phyloP scores from a whole-genome alignment of 805 yeast species.

The Myxozyma sirexii region DNA sequence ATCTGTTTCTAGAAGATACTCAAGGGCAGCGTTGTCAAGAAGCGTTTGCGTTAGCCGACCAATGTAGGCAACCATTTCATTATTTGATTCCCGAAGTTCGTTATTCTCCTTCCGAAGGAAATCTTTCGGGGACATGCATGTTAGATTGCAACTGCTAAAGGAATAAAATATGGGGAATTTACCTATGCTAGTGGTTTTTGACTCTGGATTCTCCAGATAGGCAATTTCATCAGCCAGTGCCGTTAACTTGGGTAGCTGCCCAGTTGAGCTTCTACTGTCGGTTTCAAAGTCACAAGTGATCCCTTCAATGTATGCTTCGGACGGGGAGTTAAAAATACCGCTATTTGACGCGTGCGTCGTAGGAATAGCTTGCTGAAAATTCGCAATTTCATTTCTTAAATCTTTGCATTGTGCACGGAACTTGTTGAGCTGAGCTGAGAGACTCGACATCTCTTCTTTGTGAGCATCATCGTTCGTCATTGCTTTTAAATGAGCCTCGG shows the following conservation, averaged over 20 bases:
- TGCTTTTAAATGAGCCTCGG: conserved; percentile 6
- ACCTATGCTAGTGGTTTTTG: background rate
- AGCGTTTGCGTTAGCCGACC: conserved; percentile 29
- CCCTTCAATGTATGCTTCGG: no score
- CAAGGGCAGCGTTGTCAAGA: conserved; percentile 18
- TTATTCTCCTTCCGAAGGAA: conserved; percentile 16
- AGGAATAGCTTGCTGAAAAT: conserved; percentile 3
- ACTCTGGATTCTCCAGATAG: no score
- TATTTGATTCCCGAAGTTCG: conserved; percentile 19
- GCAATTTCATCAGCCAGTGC: no score
- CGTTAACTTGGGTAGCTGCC: no score
- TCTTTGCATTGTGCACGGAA: background rate
- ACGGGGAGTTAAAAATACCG: background rate
- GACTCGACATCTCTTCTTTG: background rate
- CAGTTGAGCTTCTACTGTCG: no score
- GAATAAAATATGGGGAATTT: background rate
- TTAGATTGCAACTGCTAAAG: background rate
- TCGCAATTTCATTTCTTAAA: conserved; percentile 4
- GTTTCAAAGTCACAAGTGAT: no score
- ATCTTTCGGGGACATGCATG: background rate
- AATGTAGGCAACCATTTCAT: conserved; percentile 26
- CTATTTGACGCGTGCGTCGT: background rate
- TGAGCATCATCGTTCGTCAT: conserved; percentile 2
- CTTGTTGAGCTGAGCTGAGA: conserved; percentile 1
- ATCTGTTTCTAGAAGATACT: conserved; percentile 27